Base-by-base conservation (phyloP, 257 asterid genomes). In the Nicotiana paniculata region DNA sequence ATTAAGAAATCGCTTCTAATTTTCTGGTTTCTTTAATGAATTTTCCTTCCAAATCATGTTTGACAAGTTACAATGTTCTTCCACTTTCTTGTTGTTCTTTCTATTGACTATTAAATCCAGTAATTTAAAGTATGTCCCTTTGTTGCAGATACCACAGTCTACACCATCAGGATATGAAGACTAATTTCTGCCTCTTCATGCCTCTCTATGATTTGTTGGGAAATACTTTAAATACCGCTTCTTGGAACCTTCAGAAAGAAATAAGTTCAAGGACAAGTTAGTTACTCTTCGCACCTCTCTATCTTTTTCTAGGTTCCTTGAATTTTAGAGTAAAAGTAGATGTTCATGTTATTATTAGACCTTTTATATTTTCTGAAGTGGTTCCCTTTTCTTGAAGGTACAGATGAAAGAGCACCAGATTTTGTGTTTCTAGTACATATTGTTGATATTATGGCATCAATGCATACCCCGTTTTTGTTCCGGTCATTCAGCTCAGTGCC, bases 101-200 rank as follows among this genome's bases (percentile, higher is more conserved):
- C 33, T 28, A 57, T 84, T n/a, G 48, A 21, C 79, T 51, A 16
- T 81, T 43, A 54, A 64, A 39, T 58, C 1, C 18, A 3, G 35
- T 8, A 70, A 43, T 43, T 70, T 70, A 46, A 72, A 11, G 12
- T 11, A 46, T 24, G 79, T 46, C 63, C 26, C 10, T 10, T 75
- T 75, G 51, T 26, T 88, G 91, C 97, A 96, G 98, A 83, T 96
- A 96, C 89, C 94, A 90, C 81, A 85, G 87, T 70, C 88, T 92
- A 83, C 99, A 96, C 89, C 97, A 92, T 85, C 80, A 75, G 26
- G 94, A 90, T 68, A 90, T 85, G 94, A 75, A 21, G 74, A 88
- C 93, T 26, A 96, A 96, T 86, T 94, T 91, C 83, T 96, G 99
- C 91, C 97, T 96, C 85, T 92, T 94, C 86, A 94, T 96, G 97